Conservation (phyloP, 371 early-diverging fungal species). For the Amoeboaphelidium occidentale region DNA sequence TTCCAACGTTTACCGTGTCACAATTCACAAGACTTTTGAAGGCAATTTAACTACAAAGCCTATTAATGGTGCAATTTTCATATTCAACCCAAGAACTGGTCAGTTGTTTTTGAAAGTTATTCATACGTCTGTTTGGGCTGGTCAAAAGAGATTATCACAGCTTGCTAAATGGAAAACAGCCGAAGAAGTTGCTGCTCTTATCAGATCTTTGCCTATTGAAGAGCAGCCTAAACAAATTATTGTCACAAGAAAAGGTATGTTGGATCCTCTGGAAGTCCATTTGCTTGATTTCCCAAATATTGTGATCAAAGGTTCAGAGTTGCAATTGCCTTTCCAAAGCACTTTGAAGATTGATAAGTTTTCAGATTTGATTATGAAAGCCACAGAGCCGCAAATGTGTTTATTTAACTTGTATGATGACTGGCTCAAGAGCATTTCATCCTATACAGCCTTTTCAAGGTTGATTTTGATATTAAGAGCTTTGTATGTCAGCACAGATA, state of each 20-base stretch:
- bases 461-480: constrained; percentile 86
- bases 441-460: constrained; percentile 95
- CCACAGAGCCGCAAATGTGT: constrained; percentile 90
- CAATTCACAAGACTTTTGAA: constrained; percentile 97
- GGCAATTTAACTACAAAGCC: constrained; percentile 95
- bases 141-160: constrained; percentile 93
- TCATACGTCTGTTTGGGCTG: constrained; percentile 96
- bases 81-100: constrained; percentile 95
- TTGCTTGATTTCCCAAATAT: constrained; percentile 88
- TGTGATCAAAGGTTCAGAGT: constrained; percentile 85
- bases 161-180: constrained; percentile 98
- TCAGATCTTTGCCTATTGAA: constrained; percentile 91
- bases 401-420: constrained; percentile 66
- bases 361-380: constrained; percentile 86
- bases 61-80: constrained; percentile 94
- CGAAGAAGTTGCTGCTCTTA: constrained; percentile 94
- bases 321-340: constrained; percentile 92
- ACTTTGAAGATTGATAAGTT: constrained; percentile 94
- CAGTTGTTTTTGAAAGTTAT: constrained; percentile 96
- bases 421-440: constrained; percentile 77
- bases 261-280: constrained; percentile 94
- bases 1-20: constrained; percentile 96
- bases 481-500: constrained; percentile 82
- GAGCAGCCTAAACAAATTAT: constrained; percentile 97
- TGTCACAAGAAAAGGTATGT: constrained; percentile 95